phyloP scores from a whole-genome alignment of 106 monocot genomes.

The Narthecium ossifragum region DNA sequence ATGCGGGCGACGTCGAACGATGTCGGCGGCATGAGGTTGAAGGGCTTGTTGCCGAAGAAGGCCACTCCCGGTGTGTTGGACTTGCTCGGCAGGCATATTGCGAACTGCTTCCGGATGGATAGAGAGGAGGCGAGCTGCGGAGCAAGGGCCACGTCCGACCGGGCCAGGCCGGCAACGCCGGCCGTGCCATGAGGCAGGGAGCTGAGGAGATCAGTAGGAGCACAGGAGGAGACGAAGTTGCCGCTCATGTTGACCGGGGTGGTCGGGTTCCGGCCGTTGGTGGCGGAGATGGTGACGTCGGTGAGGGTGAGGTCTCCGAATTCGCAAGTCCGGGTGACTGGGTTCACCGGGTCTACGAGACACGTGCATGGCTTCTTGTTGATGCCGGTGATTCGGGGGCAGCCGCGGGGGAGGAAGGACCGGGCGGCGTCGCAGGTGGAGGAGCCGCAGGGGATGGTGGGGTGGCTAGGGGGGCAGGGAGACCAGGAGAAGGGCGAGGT shows the following conservation, averaged over 20 bases:
- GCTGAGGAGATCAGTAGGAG: neutral
- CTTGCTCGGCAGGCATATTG: slow-evolving; percentile 29
- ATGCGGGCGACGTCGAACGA: slow-evolving; percentile 4
- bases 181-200: slow-evolving; percentile 2
- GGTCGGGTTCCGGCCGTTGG: slow-evolving; percentile 22
- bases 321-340: neutral
- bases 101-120: slow-evolving; percentile 16
- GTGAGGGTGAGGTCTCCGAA: slow-evolving; percentile 7
- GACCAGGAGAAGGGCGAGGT: slow-evolving; percentile 28
- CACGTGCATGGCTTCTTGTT: slow-evolving; percentile 4
- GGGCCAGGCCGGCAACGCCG: slow-evolving; percentile 20
- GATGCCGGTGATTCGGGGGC: neutral
- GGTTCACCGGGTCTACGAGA: neutral
- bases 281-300: slow-evolving; percentile 14
- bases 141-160: slow-evolving; percentile 7
- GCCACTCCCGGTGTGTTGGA: slow-evolving; percentile 12
- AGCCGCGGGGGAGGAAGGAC: slow-evolving; percentile 1
- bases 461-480: slow-evolving; percentile 16
- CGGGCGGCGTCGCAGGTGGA: slow-evolving; percentile 9
- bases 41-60: slow-evolving; percentile 28
- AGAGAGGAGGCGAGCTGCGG: slow-evolving; percentile 19
- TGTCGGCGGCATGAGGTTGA: slow-evolving; percentile 21
- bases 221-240: slow-evolving; percentile 15
- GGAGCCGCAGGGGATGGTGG: slow-evolving; percentile 11
- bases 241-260: neutral